Conservation (phyloP, 1,284 basidiomycete genomes). For the Tylopilus orsonianus region DNA sequence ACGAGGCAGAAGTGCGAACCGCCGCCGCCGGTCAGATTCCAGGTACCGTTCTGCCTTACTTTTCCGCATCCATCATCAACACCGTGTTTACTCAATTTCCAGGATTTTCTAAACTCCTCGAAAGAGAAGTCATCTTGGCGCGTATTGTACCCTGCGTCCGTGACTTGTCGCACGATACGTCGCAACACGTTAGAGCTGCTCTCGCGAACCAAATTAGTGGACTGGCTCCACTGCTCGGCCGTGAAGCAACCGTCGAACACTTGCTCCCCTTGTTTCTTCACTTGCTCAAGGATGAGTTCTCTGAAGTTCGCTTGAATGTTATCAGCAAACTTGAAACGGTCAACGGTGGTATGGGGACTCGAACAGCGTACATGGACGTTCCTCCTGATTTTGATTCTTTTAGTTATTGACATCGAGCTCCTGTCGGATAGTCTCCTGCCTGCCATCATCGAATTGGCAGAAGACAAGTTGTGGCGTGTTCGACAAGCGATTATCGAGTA, state of each 20-base stretch:
- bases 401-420: conserved; percentile 96
- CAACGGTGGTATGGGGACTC: conserved; percentile 70
- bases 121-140: conserved; percentile 92
- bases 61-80: neutral
- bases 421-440: conserved; percentile 95
- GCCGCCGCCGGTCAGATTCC: conserved; percentile 96
- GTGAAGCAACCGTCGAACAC: conserved; percentile 94
- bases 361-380: neutral
- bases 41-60: conserved; percentile 50
- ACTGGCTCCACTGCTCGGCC: conserved; percentile 93
- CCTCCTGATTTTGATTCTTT: conserved; percentile 15
- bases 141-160: conserved; percentile 96
- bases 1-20: conserved; percentile 98
- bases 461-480: conserved; percentile 99
- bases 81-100: conserved; percentile 10
- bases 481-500: conserved; percentile 99
- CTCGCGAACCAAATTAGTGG: conserved; percentile 97
- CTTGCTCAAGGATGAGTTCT: conserved; percentile 98
- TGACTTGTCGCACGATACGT: conserved; percentile 90
- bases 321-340: conserved; percentile 99
- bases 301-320: conserved; percentile 96
- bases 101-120: conserved; percentile 96
- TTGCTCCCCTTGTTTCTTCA: conserved; percentile 96
- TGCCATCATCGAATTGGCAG: conserved; percentile 96
- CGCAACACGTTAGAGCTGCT: conserved; percentile 96